These are phyloP conservation scores for Salix exigua DNA, from an alignment of 345 rosid genomes.

Conservation along the genomic window DNA sequence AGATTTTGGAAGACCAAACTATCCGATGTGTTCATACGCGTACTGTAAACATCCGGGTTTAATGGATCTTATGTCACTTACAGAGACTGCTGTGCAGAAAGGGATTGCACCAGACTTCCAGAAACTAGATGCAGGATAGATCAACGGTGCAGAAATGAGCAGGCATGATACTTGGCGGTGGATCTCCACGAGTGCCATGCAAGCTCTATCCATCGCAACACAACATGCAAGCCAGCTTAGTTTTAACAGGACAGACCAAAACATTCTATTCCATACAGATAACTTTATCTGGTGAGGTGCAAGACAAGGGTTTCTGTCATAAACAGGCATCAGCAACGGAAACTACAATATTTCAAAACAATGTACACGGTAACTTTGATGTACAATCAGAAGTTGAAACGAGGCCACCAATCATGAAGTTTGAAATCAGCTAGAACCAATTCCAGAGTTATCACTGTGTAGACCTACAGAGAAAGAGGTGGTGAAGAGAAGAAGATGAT, in stretches of 20 bases:
- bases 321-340: not conserved
- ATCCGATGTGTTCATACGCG: not conserved
- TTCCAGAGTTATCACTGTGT: not conserved
- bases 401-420: not conserved
- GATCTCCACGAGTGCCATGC: not conserved
- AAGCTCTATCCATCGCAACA: too few relatives aligned
- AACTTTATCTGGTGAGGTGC: not conserved
- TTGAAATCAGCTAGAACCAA: not conserved
- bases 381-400: not conserved
- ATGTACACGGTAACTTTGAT: not conserved
- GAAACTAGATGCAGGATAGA: not conserved
- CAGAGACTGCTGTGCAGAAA: not conserved
- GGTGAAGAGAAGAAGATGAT: not conserved
- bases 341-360: not conserved
- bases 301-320: slow-evolving; percentile 5
- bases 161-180: not conserved
- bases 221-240: not conserved
- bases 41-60: not conserved
- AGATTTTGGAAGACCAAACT: not conserved
- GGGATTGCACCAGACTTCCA: not conserved
- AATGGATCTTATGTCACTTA: not conserved
- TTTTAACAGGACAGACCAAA: not conserved
- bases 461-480: not conserved
- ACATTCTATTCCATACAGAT: not conserved
- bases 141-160: not conserved